Conservation (phyloP, 75 land plant species). For the Larix kaempferi region DNA sequence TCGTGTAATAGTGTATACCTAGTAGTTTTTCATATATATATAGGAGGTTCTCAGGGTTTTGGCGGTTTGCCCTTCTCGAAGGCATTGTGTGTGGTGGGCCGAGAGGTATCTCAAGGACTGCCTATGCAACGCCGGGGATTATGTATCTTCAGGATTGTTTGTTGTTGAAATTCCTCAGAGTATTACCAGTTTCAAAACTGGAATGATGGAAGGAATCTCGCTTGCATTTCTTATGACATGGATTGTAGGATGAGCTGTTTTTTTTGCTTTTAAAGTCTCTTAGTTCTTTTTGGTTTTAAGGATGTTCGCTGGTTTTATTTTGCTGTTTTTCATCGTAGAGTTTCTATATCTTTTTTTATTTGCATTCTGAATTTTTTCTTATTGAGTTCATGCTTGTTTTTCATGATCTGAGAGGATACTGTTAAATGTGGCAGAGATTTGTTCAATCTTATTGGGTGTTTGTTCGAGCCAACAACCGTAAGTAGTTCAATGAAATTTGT, state of each 20-base stretch:
- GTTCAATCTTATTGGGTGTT: constrained; percentile 11
- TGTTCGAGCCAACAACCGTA: constrained; percentile 9
- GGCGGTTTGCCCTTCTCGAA: constrained; percentile 1
- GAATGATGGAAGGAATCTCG: constrained; percentile 70
- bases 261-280: no score
- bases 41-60: no score
- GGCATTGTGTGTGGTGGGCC: constrained; percentile 56
- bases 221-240: constrained; percentile 68
- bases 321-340: no score
- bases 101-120: constrained; percentile 48
- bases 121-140: constrained; percentile 53
- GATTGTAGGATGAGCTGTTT: constrained; percentile 62
- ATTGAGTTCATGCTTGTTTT: no score
- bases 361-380: no score
- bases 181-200: constrained; percentile 55
- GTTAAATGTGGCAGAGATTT: constrained; percentile 2
- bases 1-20: no score
- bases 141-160: constrained; percentile 49
- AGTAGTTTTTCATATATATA: no score
- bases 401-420: no score
- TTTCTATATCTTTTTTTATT: no score
- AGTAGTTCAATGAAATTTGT: background rate
- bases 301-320: no score
- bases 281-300: no score
- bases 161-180: constrained; percentile 87